Evolutionary conservation across 1,284 basidiomycete genomes (phyloP).

Genomic region (Pisolithus thermaeus): DNA sequence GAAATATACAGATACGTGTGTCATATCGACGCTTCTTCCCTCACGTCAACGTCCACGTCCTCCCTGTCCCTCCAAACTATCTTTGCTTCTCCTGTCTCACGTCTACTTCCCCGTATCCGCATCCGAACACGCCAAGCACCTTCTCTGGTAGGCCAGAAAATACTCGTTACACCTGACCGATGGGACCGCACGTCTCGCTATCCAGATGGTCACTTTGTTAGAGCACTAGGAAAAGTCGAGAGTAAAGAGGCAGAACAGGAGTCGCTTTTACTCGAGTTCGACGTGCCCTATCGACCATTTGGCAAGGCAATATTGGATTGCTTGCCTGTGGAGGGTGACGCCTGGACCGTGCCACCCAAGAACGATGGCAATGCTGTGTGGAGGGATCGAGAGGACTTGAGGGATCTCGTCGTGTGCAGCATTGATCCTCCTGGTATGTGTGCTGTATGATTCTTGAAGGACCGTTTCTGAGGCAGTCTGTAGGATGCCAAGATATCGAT

Average conservation of each 20-base stretch:
- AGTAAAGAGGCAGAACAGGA: conserved; percentile 97
- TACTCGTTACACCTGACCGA: conserved; percentile 90
- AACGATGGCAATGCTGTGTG: conserved; percentile 52
- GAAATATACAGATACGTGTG: conserved; percentile 73
- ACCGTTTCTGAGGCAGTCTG: not conserved
- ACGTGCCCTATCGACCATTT: conserved; percentile 96
- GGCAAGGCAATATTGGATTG: conserved; percentile 92
- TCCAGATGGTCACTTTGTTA: conserved; percentile 96
- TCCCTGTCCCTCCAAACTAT: conserved; percentile 89
- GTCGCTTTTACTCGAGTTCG: conserved; percentile 90
- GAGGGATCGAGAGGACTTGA: conserved; percentile 85
- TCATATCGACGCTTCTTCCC: conserved; percentile 87
- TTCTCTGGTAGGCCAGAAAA: conserved; percentile 86
- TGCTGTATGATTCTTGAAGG: not conserved
- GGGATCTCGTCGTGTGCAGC: conserved; percentile 86
- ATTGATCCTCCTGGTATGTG: conserved; percentile 91
- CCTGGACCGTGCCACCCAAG: conserved; percentile 91
- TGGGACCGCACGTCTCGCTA: conserved; percentile 89
- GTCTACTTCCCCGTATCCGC: conserved; percentile 89
- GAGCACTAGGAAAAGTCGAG: conserved; percentile 86
- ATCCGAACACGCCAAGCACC: conserved; percentile 94
- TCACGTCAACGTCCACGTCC: conserved; percentile 74
- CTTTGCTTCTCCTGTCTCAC: conserved; percentile 92
- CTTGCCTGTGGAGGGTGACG: conserved; percentile 84
- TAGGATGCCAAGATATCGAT: conserved; percentile 97